Base-by-base conservation (phyloP, 352 stramenopile species). In the Phytophthora ohioensis region DNA sequence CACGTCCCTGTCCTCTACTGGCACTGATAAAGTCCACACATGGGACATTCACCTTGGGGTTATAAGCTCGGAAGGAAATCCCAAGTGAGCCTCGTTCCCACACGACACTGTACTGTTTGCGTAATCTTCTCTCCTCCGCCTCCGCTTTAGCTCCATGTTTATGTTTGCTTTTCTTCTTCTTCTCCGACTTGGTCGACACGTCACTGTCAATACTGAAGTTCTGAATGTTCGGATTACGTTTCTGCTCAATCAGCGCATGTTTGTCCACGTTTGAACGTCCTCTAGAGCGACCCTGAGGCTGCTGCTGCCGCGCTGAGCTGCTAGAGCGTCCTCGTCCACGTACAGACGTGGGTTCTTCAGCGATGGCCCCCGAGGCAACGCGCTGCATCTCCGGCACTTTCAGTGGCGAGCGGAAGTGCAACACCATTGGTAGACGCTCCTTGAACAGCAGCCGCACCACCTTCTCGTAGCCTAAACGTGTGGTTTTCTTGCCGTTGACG, bases 391-490 rank as follows among this genome's bases (percentile, higher is more conserved):
- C 69, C 5, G 51, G 57, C 32, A 64, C 55, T 30, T 71, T 64
- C 46, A 62, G 70, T 31, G 81, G 80, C 49, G 86, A 88, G 62
- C 86, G 86, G 60, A 93, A 92, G 80, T 93, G 86, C 56, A 93
- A 64, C 35, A 92, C 79, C 71, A 93, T 84, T 5, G 86, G 86
- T 38, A 93, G 70, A 5, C 77, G 74, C 70, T 93, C 82, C 67
- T 91, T 90, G 68, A 91, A 93, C n/a, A 93, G 80, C 73, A 87
- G 73, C 15, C 84, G 84, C 54, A 93, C 82, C 21, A 91, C 86
- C 65, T 91, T 91, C 51, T 91, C 84, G 73, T 91, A 93, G n/a
- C 84, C 84, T 46, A 92, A 64, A 32, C 84, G 86, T 58, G 81
- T 78, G 10, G 84, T 88, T 52, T 90, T 90, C 75, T 92, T 93